Evolutionary conservation across 2,329 filamentous ascomycete genomes (phyloP).

Genomic region (Aspergillus sp.): DNA sequence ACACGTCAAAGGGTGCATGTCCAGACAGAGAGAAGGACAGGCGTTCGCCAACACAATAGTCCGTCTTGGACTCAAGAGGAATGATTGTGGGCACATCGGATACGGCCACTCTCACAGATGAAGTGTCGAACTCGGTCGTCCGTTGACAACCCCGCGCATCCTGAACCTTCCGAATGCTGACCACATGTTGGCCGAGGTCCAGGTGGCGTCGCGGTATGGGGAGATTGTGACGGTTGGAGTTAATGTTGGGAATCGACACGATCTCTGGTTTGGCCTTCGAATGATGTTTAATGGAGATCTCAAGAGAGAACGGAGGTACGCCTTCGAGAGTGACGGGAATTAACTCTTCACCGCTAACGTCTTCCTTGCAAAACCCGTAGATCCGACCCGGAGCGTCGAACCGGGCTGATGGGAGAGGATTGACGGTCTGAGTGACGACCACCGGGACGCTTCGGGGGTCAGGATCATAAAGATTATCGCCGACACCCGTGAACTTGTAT

Average conservation of each 20-base stretch:
- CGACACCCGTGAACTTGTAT: constrained; percentile 80
- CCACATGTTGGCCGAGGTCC: constrained; percentile 82
- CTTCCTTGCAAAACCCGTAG: constrained; percentile 91
- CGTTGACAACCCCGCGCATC: constrained; percentile 84
- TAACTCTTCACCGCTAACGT: constrained; percentile 75
- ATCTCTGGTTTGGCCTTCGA: constrained; percentile 76
- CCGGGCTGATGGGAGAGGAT: constrained; percentile 75
- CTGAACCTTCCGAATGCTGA: constrained; percentile 85
- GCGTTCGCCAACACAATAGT: constrained; percentile 95
- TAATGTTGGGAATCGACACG: constrained; percentile 77
- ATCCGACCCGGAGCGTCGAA: constrained; percentile 87
- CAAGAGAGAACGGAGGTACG: constrained; percentile 81
- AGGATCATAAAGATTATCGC: constrained; percentile 81
- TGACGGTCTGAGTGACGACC: constrained; percentile 76
- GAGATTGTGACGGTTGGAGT: constrained; percentile 71
- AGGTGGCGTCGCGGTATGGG: constrained; percentile 81
- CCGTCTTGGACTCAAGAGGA: constrained; percentile 75
- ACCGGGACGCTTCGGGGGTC: constrained; percentile 67
- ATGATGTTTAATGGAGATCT: constrained; percentile 91
- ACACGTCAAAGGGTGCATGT: constrained; percentile 86
- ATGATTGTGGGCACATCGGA: constrained; percentile 92
- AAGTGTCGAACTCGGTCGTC: constrained; percentile 67
- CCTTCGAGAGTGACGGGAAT: constrained; percentile 86
- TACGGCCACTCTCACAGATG: constrained; percentile 84
- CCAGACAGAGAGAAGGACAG: constrained; percentile 90